A percentile compares a stretch with the other conserved stretches of the same genome.
phyloP scores from a whole-genome alignment of 192 early-diverging fungal species.

The Glomus cerebriforme region DNA sequence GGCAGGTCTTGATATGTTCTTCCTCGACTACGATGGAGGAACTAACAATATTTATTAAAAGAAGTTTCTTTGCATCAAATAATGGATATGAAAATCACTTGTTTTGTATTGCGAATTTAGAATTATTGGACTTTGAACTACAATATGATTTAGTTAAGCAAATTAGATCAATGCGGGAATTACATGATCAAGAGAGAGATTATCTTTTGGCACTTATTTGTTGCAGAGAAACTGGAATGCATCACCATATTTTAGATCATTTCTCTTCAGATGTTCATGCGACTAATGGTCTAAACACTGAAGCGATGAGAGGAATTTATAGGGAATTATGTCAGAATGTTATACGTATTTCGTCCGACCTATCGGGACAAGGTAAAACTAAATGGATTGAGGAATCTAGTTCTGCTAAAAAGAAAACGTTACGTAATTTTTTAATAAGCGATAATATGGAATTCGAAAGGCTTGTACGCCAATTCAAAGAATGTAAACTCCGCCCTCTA shows the following conservation, averaged over 20 bases:
- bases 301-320: conserved; percentile 24
- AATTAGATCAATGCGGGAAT: neutral
- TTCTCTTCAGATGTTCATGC: neutral
- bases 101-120: conserved; percentile 33
- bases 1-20: conserved; percentile 31
- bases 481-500: neutral
- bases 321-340: conserved; percentile 22
- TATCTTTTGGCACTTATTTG: conserved; percentile 33
- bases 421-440: conserved; percentile 10
- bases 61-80: conserved; percentile 25
- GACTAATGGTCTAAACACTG: neutral
- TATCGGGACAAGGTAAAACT: conserved; percentile 30
- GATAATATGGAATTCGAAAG: conserved; percentile 10
- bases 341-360: conserved; percentile 14
- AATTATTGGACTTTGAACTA: conserved; percentile 30
- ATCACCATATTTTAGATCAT: conserved; percentile 32
- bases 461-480: conserved; percentile 6
- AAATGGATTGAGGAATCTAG: conserved; percentile 25
- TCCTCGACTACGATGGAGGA: conserved; percentile 23
- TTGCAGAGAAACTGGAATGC: conserved; percentile 17
- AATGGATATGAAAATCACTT: conserved; percentile 21
- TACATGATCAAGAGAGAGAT: neutral
- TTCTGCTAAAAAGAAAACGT: neutral
- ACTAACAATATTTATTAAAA: conserved; percentile 23
- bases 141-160: conserved; percentile 26